Evolutionary conservation across 2,329 filamentous ascomycete species (phyloP), one percentile per base, ranked within the genome.

Genomic region (Epichloe typhina): DNA sequence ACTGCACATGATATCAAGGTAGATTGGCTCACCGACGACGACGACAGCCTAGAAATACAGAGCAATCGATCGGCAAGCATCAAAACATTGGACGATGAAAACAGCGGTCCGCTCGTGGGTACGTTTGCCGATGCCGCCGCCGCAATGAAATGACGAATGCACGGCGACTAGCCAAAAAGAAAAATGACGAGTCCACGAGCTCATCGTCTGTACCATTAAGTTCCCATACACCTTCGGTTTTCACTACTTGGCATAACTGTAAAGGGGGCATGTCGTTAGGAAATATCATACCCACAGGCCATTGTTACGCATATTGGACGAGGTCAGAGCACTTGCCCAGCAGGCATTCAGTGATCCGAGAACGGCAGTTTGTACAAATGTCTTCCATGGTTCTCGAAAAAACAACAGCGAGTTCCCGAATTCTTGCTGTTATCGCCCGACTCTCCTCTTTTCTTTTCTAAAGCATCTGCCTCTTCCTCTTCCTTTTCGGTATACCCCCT

Each of bases 51-150:
- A 41, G 75, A 76, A 54, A 60, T 69, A 61, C 69, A 71, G 53
- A 67, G 62, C 50, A 69, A 69, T 47, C 61, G 59, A 17, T 54
- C 63, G 3, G 58, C 60, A 37, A 67, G 61, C 55, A 57, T 64
- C 49, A 65, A 63, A 54, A 64, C 62, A 4, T 53, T 65, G n/a
- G 61, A 66, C 19, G 61, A 61, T 26, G 64, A 66, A 33, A 61
- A 61, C 5, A 65, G 59, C 11, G 66, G 61, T 13, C 70, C 74
- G 44, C 70, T 82, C 40, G 76, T 81, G 13, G 77, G 78, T 42
- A 80, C 77, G 15, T 82, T 82, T 67, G 73, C 75, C 43, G 78
- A 81, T 59, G 78, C 77, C 21, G 76, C 75, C 21, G 72, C 72
- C 11, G 74, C 72, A 15, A 75, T 76, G 67, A 67, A 68, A 59